phyloP scores from a whole-genome alignment of 345 rosid genomes.

The Syzygium grande region DNA sequence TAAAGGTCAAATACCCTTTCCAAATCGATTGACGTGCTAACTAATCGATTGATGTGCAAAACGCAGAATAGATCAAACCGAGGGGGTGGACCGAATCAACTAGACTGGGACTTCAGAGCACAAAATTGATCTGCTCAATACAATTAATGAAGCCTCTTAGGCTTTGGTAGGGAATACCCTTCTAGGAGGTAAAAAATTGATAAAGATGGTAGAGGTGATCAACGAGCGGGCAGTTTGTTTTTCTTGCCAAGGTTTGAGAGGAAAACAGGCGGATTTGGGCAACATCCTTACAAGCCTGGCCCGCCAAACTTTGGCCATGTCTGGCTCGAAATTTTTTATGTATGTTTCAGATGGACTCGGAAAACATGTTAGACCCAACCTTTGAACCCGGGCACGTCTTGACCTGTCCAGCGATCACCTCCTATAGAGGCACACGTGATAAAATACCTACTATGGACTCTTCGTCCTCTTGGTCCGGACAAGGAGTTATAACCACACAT shows the following conservation, averaged over 20 bases:
- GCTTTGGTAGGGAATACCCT: neutral
- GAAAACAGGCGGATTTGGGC: neutral
- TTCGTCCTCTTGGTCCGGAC: neutral
- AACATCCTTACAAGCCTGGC: neutral
- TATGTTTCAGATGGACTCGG: neutral
- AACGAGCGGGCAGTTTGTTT: neutral
- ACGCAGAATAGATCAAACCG: neutral
- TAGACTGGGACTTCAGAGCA: neutral
- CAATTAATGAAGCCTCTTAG: neutral
- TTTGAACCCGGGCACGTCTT: neutral
- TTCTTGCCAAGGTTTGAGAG: neutral
- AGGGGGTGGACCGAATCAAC: neutral
- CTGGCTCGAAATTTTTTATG: neutral
- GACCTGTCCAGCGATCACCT: neutral
- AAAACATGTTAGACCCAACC: neutral
- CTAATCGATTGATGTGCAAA: neutral
- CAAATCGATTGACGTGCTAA: neutral
- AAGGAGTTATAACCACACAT: too few relatives aligned
- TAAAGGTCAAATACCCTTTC: neutral
- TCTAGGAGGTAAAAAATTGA: neutral
- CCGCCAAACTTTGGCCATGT: neutral
- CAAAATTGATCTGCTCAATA: neutral
- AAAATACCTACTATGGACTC: neutral
- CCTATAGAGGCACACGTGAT: neutral
- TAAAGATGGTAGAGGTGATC: neutral